Evolutionary conservation across 345 rosid species (phyloP).

Genomic region (Kandelia obovata): DNA sequence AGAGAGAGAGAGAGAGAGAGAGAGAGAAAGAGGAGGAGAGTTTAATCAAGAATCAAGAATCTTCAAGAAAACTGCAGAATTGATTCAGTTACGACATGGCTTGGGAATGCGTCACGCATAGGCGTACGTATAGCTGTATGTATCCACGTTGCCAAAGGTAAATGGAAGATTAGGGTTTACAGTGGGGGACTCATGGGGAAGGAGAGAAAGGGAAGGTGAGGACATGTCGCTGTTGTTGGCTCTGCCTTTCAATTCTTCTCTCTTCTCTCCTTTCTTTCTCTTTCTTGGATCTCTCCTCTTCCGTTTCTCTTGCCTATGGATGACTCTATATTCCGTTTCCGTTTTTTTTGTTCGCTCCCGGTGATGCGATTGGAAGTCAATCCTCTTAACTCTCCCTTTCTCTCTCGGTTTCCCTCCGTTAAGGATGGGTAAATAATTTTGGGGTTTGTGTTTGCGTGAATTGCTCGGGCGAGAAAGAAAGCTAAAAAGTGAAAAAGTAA

Average conservation of each 20-base stretch:
- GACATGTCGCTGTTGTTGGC: background rate
- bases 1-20: background rate
- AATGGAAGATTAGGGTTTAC: slow-evolving; percentile 16
- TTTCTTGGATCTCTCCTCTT: background rate
- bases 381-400: no score
- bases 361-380: no score
- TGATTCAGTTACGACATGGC: no score
- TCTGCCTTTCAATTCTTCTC: slow-evolving; percentile 5
- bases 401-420: no score
- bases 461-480: no score
- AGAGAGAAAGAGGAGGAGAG: background rate
- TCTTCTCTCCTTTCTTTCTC: background rate
- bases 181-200: background rate
- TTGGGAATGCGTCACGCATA: no score
- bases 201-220: background rate
- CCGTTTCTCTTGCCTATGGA: background rate
- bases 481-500: no score
- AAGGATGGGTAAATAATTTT: no score
- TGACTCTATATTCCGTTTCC: no score
- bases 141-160: background rate
- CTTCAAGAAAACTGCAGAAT: no score
- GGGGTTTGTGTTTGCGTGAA: no score
- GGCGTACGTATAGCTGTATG: background rate
- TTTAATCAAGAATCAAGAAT: background rate
- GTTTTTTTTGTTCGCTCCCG: no score